Conservation (phyloP, 139 green algal species). For the Tetradesmus obliquus region DNA sequence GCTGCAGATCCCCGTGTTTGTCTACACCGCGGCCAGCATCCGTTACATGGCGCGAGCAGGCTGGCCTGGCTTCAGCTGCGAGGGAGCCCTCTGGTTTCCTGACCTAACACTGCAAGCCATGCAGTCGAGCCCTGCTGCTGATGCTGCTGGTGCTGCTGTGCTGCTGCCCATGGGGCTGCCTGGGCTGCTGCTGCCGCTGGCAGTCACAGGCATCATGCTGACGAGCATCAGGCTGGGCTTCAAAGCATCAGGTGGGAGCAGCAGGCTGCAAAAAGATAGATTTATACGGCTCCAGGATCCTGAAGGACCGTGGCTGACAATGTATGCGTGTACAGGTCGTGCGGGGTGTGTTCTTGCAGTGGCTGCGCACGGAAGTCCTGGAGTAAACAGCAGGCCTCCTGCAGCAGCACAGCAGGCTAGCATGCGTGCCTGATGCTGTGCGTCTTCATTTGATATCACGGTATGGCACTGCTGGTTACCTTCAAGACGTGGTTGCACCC, state of each 20-base stretch:
- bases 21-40: slow-evolving; percentile 66
- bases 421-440: too few species aligned
- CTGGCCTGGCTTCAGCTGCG: slow-evolving; percentile 74
- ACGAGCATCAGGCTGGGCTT: slow-evolving; percentile 75
- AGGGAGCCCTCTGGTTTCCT: slow-evolving; percentile 80
- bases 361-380: too few species aligned
- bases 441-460: too few species aligned
- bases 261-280: not conserved
- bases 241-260: slow-evolving; percentile 24
- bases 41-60: slow-evolving; percentile 65
- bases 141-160: not conserved
- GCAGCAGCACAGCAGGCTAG: too few species aligned
- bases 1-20: slow-evolving; percentile 74
- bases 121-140: not conserved
- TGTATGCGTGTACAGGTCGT: not conserved
- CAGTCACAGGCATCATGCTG: slow-evolving; percentile 68
- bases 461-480: too few species aligned
- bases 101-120: slow-evolving; percentile 77
- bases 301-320: not conserved
- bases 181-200: slow-evolving; percentile 67
- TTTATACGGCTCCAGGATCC: not conserved
- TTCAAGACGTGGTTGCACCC: not conserved
- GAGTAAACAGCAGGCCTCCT: too few species aligned
- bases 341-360: too few species aligned
- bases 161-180: slow-evolving; percentile 57